phyloP scores from a whole-genome alignment of 192 early-diverging fungal genomes.

The Pilobolus umbonatus region DNA sequence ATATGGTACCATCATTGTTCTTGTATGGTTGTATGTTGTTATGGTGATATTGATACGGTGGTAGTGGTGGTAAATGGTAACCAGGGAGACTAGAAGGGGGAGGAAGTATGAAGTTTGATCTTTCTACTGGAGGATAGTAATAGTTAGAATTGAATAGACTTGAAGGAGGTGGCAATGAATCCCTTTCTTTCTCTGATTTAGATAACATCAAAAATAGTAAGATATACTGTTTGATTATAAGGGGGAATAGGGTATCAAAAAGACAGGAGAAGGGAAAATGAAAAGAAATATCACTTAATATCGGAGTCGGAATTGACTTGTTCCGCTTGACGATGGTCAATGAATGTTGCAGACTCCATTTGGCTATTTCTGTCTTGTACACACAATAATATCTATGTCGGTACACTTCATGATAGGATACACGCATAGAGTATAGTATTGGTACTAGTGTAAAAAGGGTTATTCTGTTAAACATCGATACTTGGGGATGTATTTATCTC shows the following conservation, averaged over 20 bases:
- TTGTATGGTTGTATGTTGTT: background rate
- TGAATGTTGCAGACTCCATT: too few relatives aligned
- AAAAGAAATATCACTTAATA: background rate
- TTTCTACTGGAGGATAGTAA: constrained; percentile 5
- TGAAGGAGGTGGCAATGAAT: constrained; percentile 10
- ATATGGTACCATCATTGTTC: background rate
- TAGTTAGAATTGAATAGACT: constrained; percentile 6
- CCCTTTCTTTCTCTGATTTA: constrained; percentile 2
- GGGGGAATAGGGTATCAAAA: background rate
- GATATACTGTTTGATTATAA: background rate
- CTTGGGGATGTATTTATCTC: too few relatives aligned
- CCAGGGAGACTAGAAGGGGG: constrained; percentile 22
- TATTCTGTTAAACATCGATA: too few relatives aligned
- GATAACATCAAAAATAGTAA: constrained; percentile 4
- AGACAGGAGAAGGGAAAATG: background rate
- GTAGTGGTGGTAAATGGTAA: constrained; percentile 15
- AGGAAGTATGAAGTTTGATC: constrained; percentile 15
- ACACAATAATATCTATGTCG: too few relatives aligned
- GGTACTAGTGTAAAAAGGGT: too few relatives aligned
- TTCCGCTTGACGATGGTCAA: too few relatives aligned
- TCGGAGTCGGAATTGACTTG: too few relatives aligned
- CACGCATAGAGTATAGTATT: too few relatives aligned
- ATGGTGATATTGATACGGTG: constrained; percentile 6
- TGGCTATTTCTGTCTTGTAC: too few relatives aligned
- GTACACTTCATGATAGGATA: too few relatives aligned